Evolutionary conservation across 805 yeast species (phyloP), one percentile per base, ranked within the genome.

Genomic region (Barnettozyma californica): DNA sequence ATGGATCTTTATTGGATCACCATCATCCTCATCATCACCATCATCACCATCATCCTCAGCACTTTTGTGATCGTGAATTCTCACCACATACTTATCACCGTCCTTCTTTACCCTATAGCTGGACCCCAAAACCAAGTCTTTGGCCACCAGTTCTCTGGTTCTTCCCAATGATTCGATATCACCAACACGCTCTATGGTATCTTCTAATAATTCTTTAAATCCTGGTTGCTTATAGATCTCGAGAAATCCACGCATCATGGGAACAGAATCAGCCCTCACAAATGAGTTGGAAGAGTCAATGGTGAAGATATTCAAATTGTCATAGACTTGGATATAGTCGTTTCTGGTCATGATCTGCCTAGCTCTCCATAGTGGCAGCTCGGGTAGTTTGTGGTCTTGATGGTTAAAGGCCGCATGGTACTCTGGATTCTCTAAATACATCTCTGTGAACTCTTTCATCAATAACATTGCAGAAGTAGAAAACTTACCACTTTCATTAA

Each of bases 211-310:
- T 49, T 81, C 76, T 41, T 84, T 82, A 54, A 87, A 87, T 9
- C 84, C 86, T 1, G 87, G 85, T 64, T 79, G 81, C 3, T 78
- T 68, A 2, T 83, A 83, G 45, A 87, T 84, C 60, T 87, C 95
- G 50, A 85, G 79, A 62, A 87, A 87, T 5, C 92, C 95, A 55
- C 91, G 75, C 95, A 87, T 85, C 95, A 87, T 87, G 1, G 92
- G 91, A 2, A 85, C 84, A 9, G 88, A 81, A 62, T 87, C 95
- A 0, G 95, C 92, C 33, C 85, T 69, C 3, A 87, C 95, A 45
- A 77, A 70, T 0, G 88, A 80, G 49, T 78, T 75, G 7, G 58
- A 52, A 0, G 87, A 78, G 65, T 87, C 94, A 46, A 87, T 80
- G 2, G 95, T 84, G 65, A 87, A 87, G 25, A 87, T 78, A 62